Conservation (phyloP, 2,329 filamentous ascomycete species). For the Dactylellina parvicollis region DNA sequence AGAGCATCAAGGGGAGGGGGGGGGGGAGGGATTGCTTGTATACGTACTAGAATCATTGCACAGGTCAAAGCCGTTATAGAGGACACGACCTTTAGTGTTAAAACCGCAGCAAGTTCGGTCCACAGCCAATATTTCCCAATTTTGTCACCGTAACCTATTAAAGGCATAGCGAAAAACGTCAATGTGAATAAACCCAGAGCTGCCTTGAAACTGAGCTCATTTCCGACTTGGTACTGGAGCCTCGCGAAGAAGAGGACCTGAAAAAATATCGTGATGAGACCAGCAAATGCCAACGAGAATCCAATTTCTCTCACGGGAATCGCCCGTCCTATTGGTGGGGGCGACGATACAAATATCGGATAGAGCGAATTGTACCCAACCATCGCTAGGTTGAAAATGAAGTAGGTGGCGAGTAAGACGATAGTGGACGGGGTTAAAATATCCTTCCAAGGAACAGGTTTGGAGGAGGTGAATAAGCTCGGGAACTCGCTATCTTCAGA, state of each 20-base stretch:
- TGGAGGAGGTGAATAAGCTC: slow-evolving; percentile 22
- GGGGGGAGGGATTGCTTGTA: too few relatives aligned
- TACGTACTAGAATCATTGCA: slow-evolving; percentile 81
- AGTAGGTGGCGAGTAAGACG: slow-evolving; percentile 82
- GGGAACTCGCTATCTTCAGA: slow-evolving; percentile 31
- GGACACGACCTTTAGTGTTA: slow-evolving; percentile 89
- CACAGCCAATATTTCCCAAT: slow-evolving; percentile 77
- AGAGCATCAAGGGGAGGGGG: not conserved
- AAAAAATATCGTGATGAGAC: slow-evolving; percentile 85
- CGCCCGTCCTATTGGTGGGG: slow-evolving; percentile 78
- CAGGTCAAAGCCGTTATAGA: slow-evolving; percentile 89
- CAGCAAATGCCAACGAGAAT: slow-evolving; percentile 83
- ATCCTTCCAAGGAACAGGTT: slow-evolving; percentile 43
- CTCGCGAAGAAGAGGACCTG: slow-evolving; percentile 85
- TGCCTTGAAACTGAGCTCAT: slow-evolving; percentile 82
- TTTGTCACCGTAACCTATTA: slow-evolving; percentile 78
- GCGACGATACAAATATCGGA: slow-evolving; percentile 85
- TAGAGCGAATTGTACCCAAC: slow-evolving; percentile 96
- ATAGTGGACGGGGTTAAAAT: slow-evolving; percentile 83
- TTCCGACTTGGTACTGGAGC: slow-evolving; percentile 81
- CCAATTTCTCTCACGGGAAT: slow-evolving; percentile 84
- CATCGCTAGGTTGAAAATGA: slow-evolving; percentile 93
- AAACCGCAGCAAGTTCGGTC: slow-evolving; percentile 78
- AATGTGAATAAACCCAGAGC: slow-evolving; percentile 82
- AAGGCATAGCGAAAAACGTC: slow-evolving; percentile 88